Evolutionary conservation across 805 yeast species (phyloP).

Genomic region (Nakazawaea holstii): DNA sequence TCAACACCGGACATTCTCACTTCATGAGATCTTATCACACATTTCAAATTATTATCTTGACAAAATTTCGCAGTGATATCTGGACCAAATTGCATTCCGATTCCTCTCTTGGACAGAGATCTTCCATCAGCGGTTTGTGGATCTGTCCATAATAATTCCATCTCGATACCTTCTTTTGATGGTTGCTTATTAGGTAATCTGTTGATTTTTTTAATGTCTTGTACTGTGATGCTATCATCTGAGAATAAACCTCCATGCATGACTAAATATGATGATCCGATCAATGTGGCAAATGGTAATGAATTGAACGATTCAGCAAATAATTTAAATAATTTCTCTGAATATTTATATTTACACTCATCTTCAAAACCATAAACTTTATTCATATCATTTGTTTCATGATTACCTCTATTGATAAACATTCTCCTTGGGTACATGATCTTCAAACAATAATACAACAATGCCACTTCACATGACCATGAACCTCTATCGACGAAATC

Average conservation of each 20-base stretch:
- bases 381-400: conserved; percentile 96
- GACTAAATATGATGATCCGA: conserved; percentile 74
- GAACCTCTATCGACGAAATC: conserved; percentile 98
- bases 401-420: conserved; percentile 89
- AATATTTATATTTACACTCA: conserved; percentile 88
- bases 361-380: conserved; percentile 95
- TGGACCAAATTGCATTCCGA: conserved; percentile 96
- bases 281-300: conserved; percentile 79
- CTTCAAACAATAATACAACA: conserved; percentile 72
- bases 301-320: conserved; percentile 83
- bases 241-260: conserved; percentile 97
- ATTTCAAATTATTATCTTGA: conserved; percentile 62
- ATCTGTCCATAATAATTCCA: conserved; percentile 97
- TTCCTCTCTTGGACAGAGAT: conserved; percentile 87
- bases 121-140: conserved; percentile 80
- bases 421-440: conserved; percentile 65
- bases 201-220: conserved; percentile 68
- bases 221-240: conserved; percentile 61
- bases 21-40: conserved; percentile 90
- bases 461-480: conserved; percentile 96
- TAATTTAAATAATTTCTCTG: conserved; percentile 71
- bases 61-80: conserved; percentile 84
- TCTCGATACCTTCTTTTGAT: conserved; percentile 84
- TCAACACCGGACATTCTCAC: conserved; percentile 90
- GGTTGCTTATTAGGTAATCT: conserved; percentile 73